A percentile compares a stretch with the other conserved stretches of the same genome.
phyloP scores from a whole-genome alignment of 2,329 filamentous ascomycete species.

The Chrysosporium queenslandicum region DNA sequence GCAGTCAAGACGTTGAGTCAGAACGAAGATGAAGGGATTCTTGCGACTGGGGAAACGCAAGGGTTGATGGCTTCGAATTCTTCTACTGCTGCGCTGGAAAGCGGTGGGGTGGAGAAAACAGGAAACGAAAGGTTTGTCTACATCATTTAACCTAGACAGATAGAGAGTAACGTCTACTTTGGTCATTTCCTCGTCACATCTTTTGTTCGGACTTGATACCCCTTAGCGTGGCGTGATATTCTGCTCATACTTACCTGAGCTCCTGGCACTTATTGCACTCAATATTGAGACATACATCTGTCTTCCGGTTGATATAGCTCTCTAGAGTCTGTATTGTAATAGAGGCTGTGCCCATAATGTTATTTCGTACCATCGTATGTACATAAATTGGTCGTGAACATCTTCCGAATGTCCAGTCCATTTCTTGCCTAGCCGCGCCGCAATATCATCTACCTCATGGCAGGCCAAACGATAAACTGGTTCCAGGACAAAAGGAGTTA shows the following conservation, averaged over 20 bases:
- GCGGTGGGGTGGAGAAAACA: slow-evolving; percentile 7
- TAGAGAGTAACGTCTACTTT: too few relatives aligned
- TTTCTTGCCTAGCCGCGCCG: too few relatives aligned
- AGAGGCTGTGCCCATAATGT: too few relatives aligned
- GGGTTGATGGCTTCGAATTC: slow-evolving; percentile 15
- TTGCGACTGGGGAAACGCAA: slow-evolving; percentile 14
- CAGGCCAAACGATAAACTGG: too few relatives aligned
- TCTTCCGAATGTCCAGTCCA: too few relatives aligned
- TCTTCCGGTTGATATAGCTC: too few relatives aligned
- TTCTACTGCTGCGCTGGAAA: slow-evolving; percentile 2
- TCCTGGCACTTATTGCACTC: not conserved
- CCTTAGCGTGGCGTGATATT: not conserved
- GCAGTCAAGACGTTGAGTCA: slow-evolving; percentile 26
- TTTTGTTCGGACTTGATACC: slow-evolving; percentile 3
- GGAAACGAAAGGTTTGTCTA: slow-evolving; percentile 13
- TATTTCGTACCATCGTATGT: too few relatives aligned
- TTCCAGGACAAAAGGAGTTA: not conserved
- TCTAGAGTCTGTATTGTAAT: too few relatives aligned
- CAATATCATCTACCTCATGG: too few relatives aligned
- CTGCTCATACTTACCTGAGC: not conserved
- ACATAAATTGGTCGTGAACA: too few relatives aligned
- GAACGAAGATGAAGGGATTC: slow-evolving; percentile 6
- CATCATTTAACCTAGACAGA: slow-evolving; percentile 12
- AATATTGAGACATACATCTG: not conserved
- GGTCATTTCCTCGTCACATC: too few relatives aligned